Evolutionary conservation across 2,329 filamentous ascomycete species (phyloP).

Genomic region (Fusarium stilboides): DNA sequence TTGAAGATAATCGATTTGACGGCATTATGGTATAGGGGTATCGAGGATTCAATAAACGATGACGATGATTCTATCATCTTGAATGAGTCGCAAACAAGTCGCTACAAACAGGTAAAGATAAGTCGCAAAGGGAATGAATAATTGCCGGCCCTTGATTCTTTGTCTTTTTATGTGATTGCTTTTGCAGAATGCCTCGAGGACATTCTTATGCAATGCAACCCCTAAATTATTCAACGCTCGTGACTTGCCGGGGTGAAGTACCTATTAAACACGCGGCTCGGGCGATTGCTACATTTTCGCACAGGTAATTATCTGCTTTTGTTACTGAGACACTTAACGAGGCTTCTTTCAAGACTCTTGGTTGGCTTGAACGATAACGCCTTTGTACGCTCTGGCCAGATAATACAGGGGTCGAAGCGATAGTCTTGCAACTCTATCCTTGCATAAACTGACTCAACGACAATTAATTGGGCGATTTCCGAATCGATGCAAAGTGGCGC

Average conservation of each 20-base stretch:
- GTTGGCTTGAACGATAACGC: no score
- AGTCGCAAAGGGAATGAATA: not conserved
- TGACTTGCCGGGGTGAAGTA: no score
- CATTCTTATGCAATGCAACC: not conserved
- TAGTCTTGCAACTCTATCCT: not conserved
- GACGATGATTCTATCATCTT: constrained; percentile 29
- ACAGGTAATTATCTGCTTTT: no score
- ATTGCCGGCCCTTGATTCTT: no score
- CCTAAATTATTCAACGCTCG: no score
- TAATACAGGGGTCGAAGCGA: not conserved
- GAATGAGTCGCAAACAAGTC: not conserved
- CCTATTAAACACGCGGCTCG: no score
- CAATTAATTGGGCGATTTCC: not conserved
- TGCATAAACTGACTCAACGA: not conserved
- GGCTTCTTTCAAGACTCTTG: no score
- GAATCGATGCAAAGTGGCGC: not conserved
- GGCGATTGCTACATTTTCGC: no score
- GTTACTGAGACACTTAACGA: no score
- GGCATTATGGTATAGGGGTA: constrained; percentile 41
- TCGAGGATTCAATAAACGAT: constrained; percentile 26
- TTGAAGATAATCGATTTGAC: constrained; percentile 39
- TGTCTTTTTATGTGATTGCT: not conserved
- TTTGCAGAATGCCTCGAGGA: not conserved
- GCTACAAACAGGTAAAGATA: not conserved
- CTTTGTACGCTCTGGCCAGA: no score